Conservation (phyloP, 345 rosid species). For the Anacardium occidentale region DNA sequence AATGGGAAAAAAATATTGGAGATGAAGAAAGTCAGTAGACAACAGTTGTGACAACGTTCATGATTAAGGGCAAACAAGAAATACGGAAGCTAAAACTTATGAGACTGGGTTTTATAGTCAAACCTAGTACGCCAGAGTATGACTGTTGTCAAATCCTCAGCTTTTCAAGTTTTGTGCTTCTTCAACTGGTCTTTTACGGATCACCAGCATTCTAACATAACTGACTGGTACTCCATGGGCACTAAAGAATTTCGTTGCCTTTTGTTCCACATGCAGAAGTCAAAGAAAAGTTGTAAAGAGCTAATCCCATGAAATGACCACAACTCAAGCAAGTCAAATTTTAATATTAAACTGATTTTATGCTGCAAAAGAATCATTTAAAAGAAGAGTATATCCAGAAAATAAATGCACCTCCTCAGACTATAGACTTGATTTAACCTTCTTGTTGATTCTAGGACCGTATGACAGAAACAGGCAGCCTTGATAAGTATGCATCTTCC, state of each 20-base stretch:
- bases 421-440: constrained; percentile 77
- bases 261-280: constrained; percentile 20
- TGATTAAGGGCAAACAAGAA: neutral
- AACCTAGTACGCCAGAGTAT: constrained; percentile 87
- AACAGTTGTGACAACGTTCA: neutral
- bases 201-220: constrained; percentile 84
- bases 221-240: constrained; percentile 82
- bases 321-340: neutral
- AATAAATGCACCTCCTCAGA: constrained; percentile 61
- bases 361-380: neutral
- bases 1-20: no score
- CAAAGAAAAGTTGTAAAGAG: constrained; percentile 5
- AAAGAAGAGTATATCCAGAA: constrained; percentile 3
- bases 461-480: constrained; percentile 71
- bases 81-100: neutral
- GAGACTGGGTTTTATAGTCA: constrained; percentile 19
- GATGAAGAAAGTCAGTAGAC: neutral
- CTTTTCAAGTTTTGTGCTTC: constrained; percentile 74
- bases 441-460: constrained; percentile 81
- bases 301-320: neutral
- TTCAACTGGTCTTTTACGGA: constrained; percentile 95
- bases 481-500: constrained; percentile 67
- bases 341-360: neutral
- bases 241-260: constrained; percentile 90
- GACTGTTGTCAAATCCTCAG: constrained; percentile 68